These are phyloP conservation scores for Theobroma cacao DNA, from an alignment of 345 rosid genomes.

Conservation along the genomic window DNA sequence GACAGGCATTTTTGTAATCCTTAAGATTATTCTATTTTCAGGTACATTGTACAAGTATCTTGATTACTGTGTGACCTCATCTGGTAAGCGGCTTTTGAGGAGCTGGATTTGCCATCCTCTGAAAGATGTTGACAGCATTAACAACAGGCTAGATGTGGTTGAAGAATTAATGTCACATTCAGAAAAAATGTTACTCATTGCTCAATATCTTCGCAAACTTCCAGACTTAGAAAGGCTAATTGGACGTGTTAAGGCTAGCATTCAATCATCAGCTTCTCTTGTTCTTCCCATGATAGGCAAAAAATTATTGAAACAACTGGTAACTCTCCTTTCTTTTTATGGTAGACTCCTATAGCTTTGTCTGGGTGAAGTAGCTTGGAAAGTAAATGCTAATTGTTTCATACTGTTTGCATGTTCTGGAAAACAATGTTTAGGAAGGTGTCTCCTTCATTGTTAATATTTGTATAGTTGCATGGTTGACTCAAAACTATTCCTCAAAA, in stretches of 20 bases:
- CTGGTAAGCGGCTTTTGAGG: slow-evolving; percentile 86
- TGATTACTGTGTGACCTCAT: slow-evolving; percentile 72
- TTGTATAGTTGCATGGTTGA: background rate
- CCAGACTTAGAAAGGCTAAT: slow-evolving; percentile 89
- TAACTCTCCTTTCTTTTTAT: slow-evolving; percentile 28
- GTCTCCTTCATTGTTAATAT: background rate
- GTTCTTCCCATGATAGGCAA: slow-evolving; percentile 68
- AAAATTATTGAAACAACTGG: slow-evolving; percentile 66
- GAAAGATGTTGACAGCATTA: slow-evolving; percentile 67
- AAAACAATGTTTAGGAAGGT: background rate
- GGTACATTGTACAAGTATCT: slow-evolving; percentile 89
- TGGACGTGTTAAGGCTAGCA: slow-evolving; percentile 72
- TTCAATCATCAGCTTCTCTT: slow-evolving; percentile 62
- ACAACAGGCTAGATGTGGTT: slow-evolving; percentile 71
- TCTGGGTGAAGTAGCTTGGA: background rate
- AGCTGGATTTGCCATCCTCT: slow-evolving; percentile 96
- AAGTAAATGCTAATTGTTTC: background rate
- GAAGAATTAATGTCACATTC: slow-evolving; percentile 51
- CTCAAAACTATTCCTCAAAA: background rate
- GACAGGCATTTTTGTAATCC: background rate
- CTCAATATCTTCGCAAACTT: slow-evolving; percentile 65
- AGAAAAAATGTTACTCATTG: slow-evolving; percentile 45
- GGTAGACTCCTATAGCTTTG: background rate
- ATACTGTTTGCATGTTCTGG: background rate
- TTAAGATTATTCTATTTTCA: slow-evolving; percentile 25